Percentiles rank a stretch among this genome's conserved stretches.
Evolutionary conservation across 1,284 basidiomycete species (phyloP).

Genomic region (Cryptococcus jaspeensis): DNA sequence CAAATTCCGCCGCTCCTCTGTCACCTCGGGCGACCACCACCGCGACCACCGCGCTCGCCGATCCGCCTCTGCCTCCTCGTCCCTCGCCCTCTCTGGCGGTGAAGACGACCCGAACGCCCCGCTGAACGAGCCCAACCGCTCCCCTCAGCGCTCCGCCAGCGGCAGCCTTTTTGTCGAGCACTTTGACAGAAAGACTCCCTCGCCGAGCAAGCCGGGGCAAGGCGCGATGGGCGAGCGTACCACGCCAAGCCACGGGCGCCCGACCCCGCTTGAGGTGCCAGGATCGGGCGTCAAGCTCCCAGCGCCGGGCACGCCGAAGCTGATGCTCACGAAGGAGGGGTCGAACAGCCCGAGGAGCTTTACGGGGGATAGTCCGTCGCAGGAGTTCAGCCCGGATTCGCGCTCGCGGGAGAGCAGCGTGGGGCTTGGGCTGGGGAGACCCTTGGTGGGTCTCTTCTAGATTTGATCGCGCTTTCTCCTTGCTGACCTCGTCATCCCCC

Average conservation of each 20-base stretch:
- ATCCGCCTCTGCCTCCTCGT: not conserved
- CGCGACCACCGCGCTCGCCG: not conserved
- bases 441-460: not conserved
- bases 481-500: not conserved
- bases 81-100: not conserved
- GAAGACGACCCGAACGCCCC: not conserved
- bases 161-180: constrained; percentile 31
- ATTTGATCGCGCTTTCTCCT: too few relatives aligned
- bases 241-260: constrained; percentile 4
- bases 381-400: constrained; percentile 19
- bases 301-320: constrained; percentile 31
- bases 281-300: constrained; percentile 1
- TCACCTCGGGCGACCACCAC: not conserved
- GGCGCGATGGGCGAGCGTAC: constrained; percentile 2
- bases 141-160: not conserved
- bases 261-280: constrained; percentile 9
- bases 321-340: constrained; percentile 38
- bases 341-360: constrained; percentile 29
- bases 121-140: not conserved
- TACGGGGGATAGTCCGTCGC: not conserved
- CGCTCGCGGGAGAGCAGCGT: not conserved
- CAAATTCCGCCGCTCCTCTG: not conserved
- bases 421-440: not conserved
- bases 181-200: constrained; percentile 9
- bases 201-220: not conserved